phyloP scores from a whole-genome alignment of 2,329 filamentous ascomycete species.

The Alternaria dauci region DNA sequence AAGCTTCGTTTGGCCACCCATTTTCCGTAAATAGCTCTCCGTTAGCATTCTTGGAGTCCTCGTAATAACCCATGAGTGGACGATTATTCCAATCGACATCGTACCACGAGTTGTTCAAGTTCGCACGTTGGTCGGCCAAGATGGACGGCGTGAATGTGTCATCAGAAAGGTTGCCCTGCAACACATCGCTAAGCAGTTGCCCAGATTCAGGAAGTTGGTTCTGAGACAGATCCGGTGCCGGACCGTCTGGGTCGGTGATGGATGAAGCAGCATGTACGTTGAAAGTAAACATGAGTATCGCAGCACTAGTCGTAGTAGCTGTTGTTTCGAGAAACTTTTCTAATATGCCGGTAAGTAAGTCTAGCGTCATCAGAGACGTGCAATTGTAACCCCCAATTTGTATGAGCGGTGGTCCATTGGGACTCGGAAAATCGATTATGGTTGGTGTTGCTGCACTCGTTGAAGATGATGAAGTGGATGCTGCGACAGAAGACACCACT shows the following conservation, averaged over 20 bases:
- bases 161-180: constrained; percentile 58
- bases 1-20: constrained; percentile 71
- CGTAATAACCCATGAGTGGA: constrained; percentile 64
- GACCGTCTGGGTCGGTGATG: constrained; percentile 48
- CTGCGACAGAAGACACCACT: neutral
- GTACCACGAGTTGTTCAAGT: constrained; percentile 69
- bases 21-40: constrained; percentile 59
- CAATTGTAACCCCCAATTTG: constrained; percentile 64
- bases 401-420: constrained; percentile 46
- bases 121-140: constrained; percentile 60
- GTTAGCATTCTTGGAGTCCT: constrained; percentile 46
- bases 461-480: constrained; percentile 13
- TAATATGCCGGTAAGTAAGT: constrained; percentile 59
- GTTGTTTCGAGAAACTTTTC: constrained; percentile 63
- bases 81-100: constrained; percentile 49
- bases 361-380: constrained; percentile 61
- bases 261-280: constrained; percentile 66
- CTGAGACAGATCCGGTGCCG: constrained; percentile 53
- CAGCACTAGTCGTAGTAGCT: constrained; percentile 63
- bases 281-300: constrained; percentile 62
- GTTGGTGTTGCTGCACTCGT: constrained; percentile 24
- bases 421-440: constrained; percentile 27
- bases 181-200: constrained; percentile 57
- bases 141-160: constrained; percentile 64
- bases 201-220: constrained; percentile 55